Base-by-base conservation (phyloP, 306 rosid genomes). In the Vigna radiata region DNA sequence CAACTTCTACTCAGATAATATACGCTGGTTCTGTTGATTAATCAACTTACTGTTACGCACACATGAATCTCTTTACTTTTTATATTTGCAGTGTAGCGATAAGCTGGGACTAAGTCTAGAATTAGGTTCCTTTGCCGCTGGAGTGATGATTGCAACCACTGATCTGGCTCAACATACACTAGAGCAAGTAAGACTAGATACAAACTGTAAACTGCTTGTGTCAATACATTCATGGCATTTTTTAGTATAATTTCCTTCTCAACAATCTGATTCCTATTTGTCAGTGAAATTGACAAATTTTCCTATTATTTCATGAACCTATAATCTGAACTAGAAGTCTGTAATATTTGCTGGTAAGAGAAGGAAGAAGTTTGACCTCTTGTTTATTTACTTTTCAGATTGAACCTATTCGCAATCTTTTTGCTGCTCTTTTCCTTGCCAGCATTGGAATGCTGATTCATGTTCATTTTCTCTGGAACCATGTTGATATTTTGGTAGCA, bases 131-230 rank as follows among this genome's bases (percentile, higher is more conserved):
- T 96, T 92, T 87, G 99, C 99, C 25, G 98, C 99, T 50, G 99
- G 99, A 78, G 98, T 96, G 83, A 96, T 96, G 98, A 92, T 96
- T 81, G 87, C 99, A 79, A 96, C 99, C 77, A 96, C 99, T 66
- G 98, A 89, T 91, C 89, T 90, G 73, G 96, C 91, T 81, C 98
- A 93, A 73, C 99, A 96, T 83, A 92, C 99, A 33, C 93, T 96
- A 65, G 97, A 96, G 86, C 97, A 96, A 86, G 99, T 91, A 86
- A 82, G 89, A 52, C 59, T 70, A 41, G 16, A 8, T 75, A 53
- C 47, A 25, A 37, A 31, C 53, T 62, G 60, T 69, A 62, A 75
- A 81, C 50, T 71, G 65, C 47, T 43, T 7, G 64, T 63, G 78
- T 5, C 14, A 76, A 61, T 47, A 27, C 25, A 15, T 79, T 39